These are phyloP conservation scores for Ajuga reptans DNA, from an alignment of 305 asterid genomes.

Conservation along the genomic window DNA sequence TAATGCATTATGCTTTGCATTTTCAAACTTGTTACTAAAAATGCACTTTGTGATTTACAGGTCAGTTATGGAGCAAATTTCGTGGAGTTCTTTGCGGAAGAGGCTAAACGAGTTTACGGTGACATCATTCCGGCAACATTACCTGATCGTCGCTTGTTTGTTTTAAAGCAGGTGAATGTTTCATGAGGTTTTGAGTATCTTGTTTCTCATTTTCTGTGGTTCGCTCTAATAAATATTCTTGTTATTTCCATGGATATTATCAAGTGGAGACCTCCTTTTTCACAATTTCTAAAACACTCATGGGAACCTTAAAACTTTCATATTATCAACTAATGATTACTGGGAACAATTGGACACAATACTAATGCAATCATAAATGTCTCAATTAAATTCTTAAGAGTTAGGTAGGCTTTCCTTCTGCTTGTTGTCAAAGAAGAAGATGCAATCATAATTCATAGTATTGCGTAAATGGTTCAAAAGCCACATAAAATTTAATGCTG, in stretches of 20 bases:
- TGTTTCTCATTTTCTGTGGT: background rate
- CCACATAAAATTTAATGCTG: constrained; percentile 3
- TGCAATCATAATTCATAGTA: background rate
- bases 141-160: constrained; percentile 86
- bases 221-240: background rate
- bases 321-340: background rate
- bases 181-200: background rate
- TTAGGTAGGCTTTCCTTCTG: background rate
- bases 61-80: constrained; percentile 81
- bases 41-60: constrained; percentile 35
- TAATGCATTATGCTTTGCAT: background rate
- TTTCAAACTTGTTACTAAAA: constrained; percentile 7
- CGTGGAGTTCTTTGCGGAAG: constrained; percentile 88
- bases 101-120: constrained; percentile 91
- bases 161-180: constrained; percentile 67
- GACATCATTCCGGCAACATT: constrained; percentile 87
- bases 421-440: background rate
- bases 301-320: background rate
- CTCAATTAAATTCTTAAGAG: background rate
- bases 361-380: background rate
- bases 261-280: background rate
- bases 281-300: background rate
- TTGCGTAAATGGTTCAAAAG: background rate
- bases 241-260: background rate
- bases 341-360: background rate